phyloP scores from a whole-genome alignment of 805 yeast genomes.

The Pichia pseudocactophila region DNA sequence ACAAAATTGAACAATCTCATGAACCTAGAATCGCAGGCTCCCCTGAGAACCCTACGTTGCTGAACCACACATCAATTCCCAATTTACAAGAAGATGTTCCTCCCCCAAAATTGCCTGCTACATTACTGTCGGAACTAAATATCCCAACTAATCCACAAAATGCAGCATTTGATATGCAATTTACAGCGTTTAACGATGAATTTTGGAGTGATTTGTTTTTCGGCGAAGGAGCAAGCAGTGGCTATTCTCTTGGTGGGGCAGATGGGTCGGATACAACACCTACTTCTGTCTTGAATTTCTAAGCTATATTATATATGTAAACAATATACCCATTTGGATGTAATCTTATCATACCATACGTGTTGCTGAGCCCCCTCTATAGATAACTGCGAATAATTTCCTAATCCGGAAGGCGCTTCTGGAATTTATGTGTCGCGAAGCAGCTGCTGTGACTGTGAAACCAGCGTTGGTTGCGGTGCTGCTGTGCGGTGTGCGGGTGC shows the following conservation, averaged over 20 bases:
- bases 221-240: slow-evolving; percentile 9
- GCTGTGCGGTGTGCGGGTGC: slow-evolving; percentile 11
- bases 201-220: slow-evolving; percentile 56
- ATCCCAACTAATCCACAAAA: background rate
- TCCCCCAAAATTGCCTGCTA: background rate
- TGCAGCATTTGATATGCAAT: slow-evolving; percentile 34
- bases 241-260: background rate
- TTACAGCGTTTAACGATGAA: slow-evolving; percentile 54
- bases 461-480: slow-evolving; percentile 15
- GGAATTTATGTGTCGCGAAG: slow-evolving; percentile 1
- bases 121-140: background rate
- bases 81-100: background rate
- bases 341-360: too few relatives aligned
- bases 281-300: background rate
- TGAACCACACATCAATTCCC: background rate
- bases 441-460: background rate
- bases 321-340: too few relatives aligned
- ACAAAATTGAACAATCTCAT: too few relatives aligned
- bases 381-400: background rate
- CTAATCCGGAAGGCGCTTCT: background rate
- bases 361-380: background rate
- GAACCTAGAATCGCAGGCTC: background rate
- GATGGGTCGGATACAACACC: background rate
- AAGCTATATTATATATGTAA: too few relatives aligned
- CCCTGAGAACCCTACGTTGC: background rate